Conservation (phyloP, 1,139 yeast species). For the Saccharomycopsis hybrid region DNA sequence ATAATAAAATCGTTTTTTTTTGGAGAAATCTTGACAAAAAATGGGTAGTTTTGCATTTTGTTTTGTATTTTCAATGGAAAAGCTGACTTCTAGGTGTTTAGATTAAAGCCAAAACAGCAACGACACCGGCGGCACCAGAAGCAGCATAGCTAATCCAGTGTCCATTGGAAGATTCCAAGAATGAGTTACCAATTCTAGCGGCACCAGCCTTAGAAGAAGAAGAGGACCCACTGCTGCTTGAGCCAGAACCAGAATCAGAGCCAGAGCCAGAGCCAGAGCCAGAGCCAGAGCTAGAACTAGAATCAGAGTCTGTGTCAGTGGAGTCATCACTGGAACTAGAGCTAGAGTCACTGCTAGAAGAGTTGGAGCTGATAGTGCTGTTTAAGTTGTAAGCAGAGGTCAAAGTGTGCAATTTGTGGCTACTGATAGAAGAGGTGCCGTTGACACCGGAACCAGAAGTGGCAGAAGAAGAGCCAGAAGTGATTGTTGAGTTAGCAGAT, state of each 20-base stretch:
- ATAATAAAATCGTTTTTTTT: no score
- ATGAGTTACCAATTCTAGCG: slow-evolving; percentile 11
- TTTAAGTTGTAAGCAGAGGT: background rate
- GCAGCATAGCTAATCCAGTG: slow-evolving; percentile 11
- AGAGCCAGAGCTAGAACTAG: background rate
- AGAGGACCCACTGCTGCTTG: slow-evolving; percentile 1
- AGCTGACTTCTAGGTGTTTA: no score
- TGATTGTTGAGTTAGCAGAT: background rate
- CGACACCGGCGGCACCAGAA: slow-evolving; percentile 21
- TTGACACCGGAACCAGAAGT: background rate
- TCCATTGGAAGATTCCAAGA: slow-evolving; percentile 9
- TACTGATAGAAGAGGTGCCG: background rate
- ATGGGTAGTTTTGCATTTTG: no score
- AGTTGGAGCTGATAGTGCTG: background rate
- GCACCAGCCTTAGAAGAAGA: slow-evolving; percentile 18
- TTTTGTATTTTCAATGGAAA: no score
- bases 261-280: no score
- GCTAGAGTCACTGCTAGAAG: background rate
- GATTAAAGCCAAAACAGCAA: slow-evolving; percentile 20
- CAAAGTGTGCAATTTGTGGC: background rate
- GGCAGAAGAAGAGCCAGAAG: slow-evolving; percentile 5
- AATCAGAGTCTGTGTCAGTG: background rate
- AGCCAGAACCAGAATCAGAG: slow-evolving; percentile 3
- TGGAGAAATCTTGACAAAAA: no score
- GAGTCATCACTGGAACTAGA: slow-evolving; percentile 1